Evolutionary conservation across 2,329 filamentous ascomycete genomes (phyloP).

Genomic region (Beauveria pseudobassiana): DNA sequence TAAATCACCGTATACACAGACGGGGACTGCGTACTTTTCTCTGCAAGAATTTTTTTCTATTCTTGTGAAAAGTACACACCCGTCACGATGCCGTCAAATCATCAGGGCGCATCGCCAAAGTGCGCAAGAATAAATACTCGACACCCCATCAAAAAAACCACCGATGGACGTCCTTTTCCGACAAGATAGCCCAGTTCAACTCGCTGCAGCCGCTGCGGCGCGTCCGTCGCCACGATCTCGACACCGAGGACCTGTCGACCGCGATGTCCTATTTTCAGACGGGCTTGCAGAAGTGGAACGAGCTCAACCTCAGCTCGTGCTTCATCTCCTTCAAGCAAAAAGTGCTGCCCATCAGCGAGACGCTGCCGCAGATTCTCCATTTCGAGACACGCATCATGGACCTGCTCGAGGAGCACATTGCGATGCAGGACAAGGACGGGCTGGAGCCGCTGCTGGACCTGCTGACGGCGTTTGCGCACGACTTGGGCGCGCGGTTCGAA

Average conservation of each 20-base stretch:
- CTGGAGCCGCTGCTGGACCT: conserved; percentile 82
- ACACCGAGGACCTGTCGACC: conserved; percentile 66
- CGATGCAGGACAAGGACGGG: conserved; percentile 67
- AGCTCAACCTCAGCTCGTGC: conserved; percentile 78
- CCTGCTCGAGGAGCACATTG: conserved; percentile 67
- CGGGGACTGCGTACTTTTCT: conserved; percentile 12
- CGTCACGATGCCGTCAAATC: conserved; percentile 52
- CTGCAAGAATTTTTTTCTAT: conserved; percentile 10
- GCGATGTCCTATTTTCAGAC: conserved; percentile 82
- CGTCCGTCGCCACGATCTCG: conserved; percentile 77
- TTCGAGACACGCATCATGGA: conserved; percentile 82
- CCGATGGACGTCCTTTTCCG: conserved; percentile 84
- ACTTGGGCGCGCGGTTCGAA: conserved; percentile 80
- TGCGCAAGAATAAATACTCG: conserved; percentile 59
- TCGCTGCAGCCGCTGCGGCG: conserved; percentile 84
- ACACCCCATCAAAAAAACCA: conserved; percentile 76
- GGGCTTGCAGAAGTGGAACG: conserved; percentile 79
- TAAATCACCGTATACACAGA: background rate
- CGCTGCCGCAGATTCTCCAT: conserved; percentile 83
- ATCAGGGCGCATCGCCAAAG: conserved; percentile 61
- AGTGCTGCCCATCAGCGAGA: conserved; percentile 74
- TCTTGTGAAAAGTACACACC: conserved; percentile 10
- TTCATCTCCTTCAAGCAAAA: conserved; percentile 73
- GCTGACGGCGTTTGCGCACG: conserved; percentile 90
- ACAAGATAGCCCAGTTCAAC: conserved; percentile 84